phyloP scores from a whole-genome alignment of 768 basidiomycete genomes.

The Paxillus involutus region DNA sequence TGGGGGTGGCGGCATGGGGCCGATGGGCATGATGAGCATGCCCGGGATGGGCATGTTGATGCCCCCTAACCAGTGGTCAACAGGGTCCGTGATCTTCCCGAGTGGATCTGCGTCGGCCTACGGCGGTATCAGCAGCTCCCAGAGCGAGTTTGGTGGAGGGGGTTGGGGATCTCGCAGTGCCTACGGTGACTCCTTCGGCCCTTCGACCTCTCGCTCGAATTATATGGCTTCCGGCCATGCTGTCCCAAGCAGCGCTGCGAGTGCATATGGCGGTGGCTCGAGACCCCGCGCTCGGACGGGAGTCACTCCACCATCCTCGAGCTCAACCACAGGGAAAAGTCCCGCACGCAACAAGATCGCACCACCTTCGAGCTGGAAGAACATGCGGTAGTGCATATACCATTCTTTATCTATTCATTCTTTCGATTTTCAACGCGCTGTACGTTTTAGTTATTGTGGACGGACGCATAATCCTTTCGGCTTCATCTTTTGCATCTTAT shows the following conservation, averaged over 20 bases:
- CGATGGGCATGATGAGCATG: conserved; percentile 43
- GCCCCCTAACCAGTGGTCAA: conserved; percentile 40
- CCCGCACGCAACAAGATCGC: conserved; percentile 33
- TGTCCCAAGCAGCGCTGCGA: conserved; percentile 14
- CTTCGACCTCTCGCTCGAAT: conserved; percentile 24
- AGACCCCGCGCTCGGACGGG: conserved; percentile 37
- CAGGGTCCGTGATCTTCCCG: conserved; percentile 52
- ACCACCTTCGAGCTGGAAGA: conserved; percentile 68
- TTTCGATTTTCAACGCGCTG: not conserved
- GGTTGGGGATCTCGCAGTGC: conserved; percentile 61
- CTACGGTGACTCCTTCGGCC: conserved; percentile 67
- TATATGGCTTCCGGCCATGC: not conserved
- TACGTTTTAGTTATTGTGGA: not conserved
- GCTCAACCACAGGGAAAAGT: conserved; percentile 14
- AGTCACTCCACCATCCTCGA: conserved; percentile 19
- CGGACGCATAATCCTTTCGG: not conserved
- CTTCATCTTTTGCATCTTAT: not conserved
- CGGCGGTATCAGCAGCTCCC: conserved; percentile 48
- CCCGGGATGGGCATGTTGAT: conserved; percentile 38
- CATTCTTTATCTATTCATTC: not conserved
- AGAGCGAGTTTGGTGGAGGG: conserved; percentile 64
- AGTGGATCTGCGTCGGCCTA: conserved; percentile 53
- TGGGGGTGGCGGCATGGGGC: conserved; percentile 32
- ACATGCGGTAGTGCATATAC: conserved; percentile 8
- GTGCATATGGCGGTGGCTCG: conserved; percentile 18